Conservation (phyloP, 2,329 filamentous ascomycete species). For the Cercospora citrullina region DNA sequence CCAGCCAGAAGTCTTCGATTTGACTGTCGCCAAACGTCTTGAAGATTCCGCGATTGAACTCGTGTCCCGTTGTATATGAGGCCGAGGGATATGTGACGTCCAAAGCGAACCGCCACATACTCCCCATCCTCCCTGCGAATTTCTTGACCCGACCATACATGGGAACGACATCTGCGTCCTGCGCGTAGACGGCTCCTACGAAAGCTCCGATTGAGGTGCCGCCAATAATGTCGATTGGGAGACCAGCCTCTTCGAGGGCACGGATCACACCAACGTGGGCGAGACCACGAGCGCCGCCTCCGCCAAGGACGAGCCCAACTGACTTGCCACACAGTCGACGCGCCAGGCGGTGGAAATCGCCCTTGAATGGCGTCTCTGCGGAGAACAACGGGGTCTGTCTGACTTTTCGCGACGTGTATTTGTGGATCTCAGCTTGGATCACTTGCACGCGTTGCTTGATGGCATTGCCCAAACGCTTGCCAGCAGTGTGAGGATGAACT, state of each 20-base stretch:
- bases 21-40: conserved; percentile 96
- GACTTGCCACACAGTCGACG: conserved; percentile 89
- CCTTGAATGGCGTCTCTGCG: conserved; percentile 88
- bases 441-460: conserved; percentile 93
- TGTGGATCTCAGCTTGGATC: conserved; percentile 94
- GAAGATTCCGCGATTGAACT: conserved; percentile 98
- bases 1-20: conserved; percentile 98
- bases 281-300: conserved; percentile 88
- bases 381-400: conserved; percentile 86
- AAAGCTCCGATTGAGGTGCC: conserved; percentile 96
- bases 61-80: conserved; percentile 96
- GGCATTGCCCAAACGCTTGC: conserved; percentile 75
- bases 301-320: conserved; percentile 88
- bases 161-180: conserved; percentile 93
- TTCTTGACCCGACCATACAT: conserved; percentile 98
- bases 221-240: conserved; percentile 92
- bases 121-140: conserved; percentile 97
- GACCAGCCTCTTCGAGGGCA: conserved; percentile 91
- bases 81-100: conserved; percentile 95
- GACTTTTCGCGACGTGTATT: conserved; percentile 93
- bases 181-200: conserved; percentile 90
- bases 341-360: conserved; percentile 92
- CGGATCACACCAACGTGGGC: conserved; percentile 92
- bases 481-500: conserved; percentile 70
- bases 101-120: conserved; percentile 96